These are phyloP conservation scores for Colletotrichum acutatum DNA, from an alignment of 2,329 filamentous ascomycete species.

Conservation along the genomic window DNA sequence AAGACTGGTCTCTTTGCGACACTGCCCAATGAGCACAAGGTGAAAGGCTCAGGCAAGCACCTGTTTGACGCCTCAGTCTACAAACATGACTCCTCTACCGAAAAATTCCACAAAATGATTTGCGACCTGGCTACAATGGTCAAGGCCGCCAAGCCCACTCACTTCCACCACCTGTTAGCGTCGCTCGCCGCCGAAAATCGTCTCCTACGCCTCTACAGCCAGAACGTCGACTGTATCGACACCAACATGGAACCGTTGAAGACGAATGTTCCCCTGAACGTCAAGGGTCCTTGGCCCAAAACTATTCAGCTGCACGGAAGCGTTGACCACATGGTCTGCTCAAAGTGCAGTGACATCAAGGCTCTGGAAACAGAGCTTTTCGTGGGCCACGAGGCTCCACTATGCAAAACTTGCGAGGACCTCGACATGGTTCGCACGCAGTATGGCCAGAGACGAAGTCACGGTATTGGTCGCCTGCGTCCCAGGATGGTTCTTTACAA, in stretches of 20 bases:
- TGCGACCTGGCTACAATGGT: constrained; percentile 85
- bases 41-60: constrained; percentile 93
- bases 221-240: constrained; percentile 97
- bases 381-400: constrained; percentile 83
- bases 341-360: constrained; percentile 84
- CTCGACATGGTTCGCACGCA: constrained; percentile 81
- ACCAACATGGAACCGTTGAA: constrained; percentile 82
- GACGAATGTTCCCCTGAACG: constrained; percentile 82
- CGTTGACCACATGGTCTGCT: constrained; percentile 95
- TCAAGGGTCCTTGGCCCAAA: constrained; percentile 90
- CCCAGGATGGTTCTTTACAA: constrained; percentile 98
- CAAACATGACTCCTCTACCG: constrained; percentile 87
- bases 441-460: constrained; percentile 86
- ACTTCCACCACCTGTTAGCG: constrained; percentile 93
- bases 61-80: constrained; percentile 98
- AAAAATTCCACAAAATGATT: constrained; percentile 96
- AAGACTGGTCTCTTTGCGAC: constrained; percentile 89
- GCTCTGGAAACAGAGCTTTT: constrained; percentile 85
- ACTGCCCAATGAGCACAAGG: constrained; percentile 85
- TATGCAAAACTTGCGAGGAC: constrained; percentile 79
- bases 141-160: constrained; percentile 80
- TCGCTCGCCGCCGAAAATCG: constrained; percentile 89
- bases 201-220: constrained; percentile 89
- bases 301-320: constrained; percentile 95
- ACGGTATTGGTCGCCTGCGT: constrained; percentile 89